These are phyloP conservation scores for Thalia dealbata DNA, from an alignment of 176 grass and related monocot genomes.

Conservation along the genomic window DNA sequence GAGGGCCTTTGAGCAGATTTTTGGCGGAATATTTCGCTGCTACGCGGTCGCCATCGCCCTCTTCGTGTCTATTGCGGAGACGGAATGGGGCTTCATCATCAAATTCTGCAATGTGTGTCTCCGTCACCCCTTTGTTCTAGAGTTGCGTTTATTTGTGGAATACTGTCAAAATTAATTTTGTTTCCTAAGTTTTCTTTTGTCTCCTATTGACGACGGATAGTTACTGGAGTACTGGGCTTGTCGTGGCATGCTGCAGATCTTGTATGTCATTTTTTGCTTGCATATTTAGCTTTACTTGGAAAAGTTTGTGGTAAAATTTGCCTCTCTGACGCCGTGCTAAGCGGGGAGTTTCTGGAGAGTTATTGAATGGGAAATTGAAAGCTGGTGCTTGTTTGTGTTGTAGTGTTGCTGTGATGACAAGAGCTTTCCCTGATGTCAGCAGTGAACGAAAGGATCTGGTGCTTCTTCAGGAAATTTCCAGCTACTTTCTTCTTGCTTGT, in stretches of 20 bases:
- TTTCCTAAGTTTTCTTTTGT: neutral
- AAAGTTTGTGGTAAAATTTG: neutral
- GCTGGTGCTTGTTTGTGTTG: slow-evolving; percentile 9
- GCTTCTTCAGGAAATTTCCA: slow-evolving; percentile 82
- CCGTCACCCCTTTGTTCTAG: neutral
- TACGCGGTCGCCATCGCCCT: slow-evolving; percentile 69
- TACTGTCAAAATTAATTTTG: too few relatives aligned
- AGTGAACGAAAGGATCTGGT: slow-evolving; percentile 37
- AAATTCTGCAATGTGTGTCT: slow-evolving; percentile 44
- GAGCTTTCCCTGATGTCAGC: slow-evolving; percentile 49
- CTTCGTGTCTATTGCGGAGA: slow-evolving; percentile 65
- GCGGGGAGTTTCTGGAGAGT: neutral
- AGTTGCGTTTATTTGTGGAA: neutral
- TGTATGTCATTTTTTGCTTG: slow-evolving; percentile 39
- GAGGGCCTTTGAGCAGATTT: slow-evolving; percentile 35
- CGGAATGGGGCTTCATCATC: slow-evolving; percentile 69
- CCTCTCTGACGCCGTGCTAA: neutral
- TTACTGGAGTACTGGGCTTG: slow-evolving; percentile 78
- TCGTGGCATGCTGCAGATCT: slow-evolving; percentile 92
- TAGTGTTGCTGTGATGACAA: slow-evolving; percentile 97
- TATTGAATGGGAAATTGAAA: neutral
- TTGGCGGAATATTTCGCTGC: slow-evolving; percentile 82
- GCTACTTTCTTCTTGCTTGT: slow-evolving; percentile 87
- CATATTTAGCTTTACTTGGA: neutral
- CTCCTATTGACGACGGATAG: slow-evolving; percentile 22